A percentile compares a stretch with the other conserved stretches of the same genome.
These are phyloP conservation scores for Paramecium tetraurelia DNA, from an alignment of 73 alveolate genomes.

Conservation along the genomic window DNA sequence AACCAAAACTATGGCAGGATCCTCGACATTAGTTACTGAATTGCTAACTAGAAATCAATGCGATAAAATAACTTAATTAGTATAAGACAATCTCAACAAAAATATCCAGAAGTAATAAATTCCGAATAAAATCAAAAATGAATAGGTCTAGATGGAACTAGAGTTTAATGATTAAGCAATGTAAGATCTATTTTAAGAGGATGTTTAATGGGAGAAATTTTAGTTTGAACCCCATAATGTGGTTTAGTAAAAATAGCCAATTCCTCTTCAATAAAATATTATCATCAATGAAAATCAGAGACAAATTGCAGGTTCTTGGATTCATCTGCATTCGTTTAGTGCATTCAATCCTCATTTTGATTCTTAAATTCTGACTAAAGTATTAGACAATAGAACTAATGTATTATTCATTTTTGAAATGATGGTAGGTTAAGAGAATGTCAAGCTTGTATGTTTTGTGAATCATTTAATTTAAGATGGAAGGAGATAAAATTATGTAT, in stretches of 20 bases:
- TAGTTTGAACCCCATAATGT: background rate
- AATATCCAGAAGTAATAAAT: background rate
- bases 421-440: conserved; percentile 22
- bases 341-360: background rate
- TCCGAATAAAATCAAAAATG: background rate
- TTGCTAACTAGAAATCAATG: background rate
- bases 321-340: background rate
- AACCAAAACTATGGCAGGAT: background rate
- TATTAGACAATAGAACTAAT: background rate
- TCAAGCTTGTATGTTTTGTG: background rate
- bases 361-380: background rate
- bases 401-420: conserved; percentile 21
- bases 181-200: background rate
- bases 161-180: background rate
- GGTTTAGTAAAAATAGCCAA: no score
- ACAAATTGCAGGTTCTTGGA: background rate
- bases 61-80: background rate
- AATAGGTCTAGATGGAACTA: background rate
- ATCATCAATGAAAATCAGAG: background rate
- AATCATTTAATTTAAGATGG: background rate
- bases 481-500: background rate
- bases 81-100: background rate
- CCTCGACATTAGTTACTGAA: background rate
- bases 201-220: background rate
- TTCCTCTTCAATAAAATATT: background rate